Evolutionary conservation across 768 basidiomycete genomes (phyloP), one percentile per base, ranked within the genome.

Genomic region (Boletus subcaerulescens): DNA sequence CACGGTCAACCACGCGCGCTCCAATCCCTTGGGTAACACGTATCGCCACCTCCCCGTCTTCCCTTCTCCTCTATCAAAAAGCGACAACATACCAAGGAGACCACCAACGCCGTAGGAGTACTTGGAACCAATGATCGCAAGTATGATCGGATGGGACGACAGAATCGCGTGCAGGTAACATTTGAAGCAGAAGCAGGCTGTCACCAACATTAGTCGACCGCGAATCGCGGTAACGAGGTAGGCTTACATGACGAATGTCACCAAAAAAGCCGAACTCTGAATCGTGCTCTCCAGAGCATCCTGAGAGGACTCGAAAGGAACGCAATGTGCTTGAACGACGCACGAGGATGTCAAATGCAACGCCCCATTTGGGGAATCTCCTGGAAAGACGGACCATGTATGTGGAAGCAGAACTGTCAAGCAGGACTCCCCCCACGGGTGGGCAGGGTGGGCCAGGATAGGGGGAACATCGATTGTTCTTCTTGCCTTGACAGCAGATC

Each of bases 31-130:
- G 5, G 96, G 96, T 24, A 98, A 73, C 2, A 86, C 87, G 66
- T 89, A 93, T 91, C 57, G 94, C 93, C 58, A 98, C 74, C 73
- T 98, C 96, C 1, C 5, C 94, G 80, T n/a, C 96, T 78, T 63
- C 87, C 80, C 74, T 83, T 86, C 65, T 92, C 94, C 65, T 98
- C 96, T 4, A 95, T 80, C 53, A n/a, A 97, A 83, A 45, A 98
- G 73, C 10, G 91, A 80, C 12, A 96, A 61, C 13, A 91, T 93
- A 11, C 88, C 77, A 8, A 85, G 71, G 41, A 91, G 76, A 0
- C 94, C 94, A 3, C 83, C 77, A 3, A 91, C 32, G 80, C 83
- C 91, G 72, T 86, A 93, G 26, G 86, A 84, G 36, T 76, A 77
- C 62, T 85, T 89, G 39, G 85, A 85, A 15, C 82, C 75, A 15